These are phyloP conservation scores for Candida quercuum DNA, from an alignment of 805 yeast species.

Conservation along the genomic window DNA sequence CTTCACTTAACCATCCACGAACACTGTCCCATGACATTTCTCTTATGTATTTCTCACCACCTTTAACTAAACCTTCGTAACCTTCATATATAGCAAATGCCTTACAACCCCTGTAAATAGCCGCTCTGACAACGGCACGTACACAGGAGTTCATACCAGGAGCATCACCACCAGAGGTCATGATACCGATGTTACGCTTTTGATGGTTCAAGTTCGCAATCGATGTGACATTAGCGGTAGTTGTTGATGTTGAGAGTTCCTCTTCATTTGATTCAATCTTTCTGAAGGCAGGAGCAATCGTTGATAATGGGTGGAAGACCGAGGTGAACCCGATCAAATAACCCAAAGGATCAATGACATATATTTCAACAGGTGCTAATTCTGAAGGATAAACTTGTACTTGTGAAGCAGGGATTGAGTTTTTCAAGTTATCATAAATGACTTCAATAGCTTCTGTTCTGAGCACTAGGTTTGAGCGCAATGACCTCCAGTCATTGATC, in stretches of 20 bases:
- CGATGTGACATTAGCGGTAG: constrained; percentile 6
- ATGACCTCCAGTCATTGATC: constrained; percentile 46
- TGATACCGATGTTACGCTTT: constrained; percentile 70
- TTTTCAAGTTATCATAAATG: constrained; percentile 23
- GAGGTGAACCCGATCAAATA: constrained; percentile 75
- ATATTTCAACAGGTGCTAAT: constrained; percentile 68
- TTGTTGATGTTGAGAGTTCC: constrained; percentile 12
- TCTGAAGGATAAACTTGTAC: constrained; percentile 67
- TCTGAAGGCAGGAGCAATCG: constrained; percentile 32
- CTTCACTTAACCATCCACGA: constrained; percentile 85
- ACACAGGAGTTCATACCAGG: constrained; percentile 99
- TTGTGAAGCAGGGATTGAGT: constrained; percentile 21
- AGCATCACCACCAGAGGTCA: constrained; percentile 99
- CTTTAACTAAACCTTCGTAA: constrained; percentile 85
- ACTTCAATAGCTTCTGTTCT: constrained; percentile 25
- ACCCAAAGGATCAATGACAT: constrained; percentile 81
- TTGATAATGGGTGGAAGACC: constrained; percentile 48
- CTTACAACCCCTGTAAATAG: constrained; percentile 82
- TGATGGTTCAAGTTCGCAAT: constrained; percentile 1
- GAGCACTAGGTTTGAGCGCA: constrained; percentile 35
- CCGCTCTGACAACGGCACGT: constrained; percentile 91
- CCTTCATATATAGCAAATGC: constrained; percentile 93
- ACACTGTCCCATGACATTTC: constrained; percentile 92
- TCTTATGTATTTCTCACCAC: constrained; percentile 65
- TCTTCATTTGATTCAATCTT: background rate